These are phyloP conservation scores for Syncephalis plumigaleata DNA, from an alignment of 371 early-diverging fungal species.

Conservation along the genomic window DNA sequence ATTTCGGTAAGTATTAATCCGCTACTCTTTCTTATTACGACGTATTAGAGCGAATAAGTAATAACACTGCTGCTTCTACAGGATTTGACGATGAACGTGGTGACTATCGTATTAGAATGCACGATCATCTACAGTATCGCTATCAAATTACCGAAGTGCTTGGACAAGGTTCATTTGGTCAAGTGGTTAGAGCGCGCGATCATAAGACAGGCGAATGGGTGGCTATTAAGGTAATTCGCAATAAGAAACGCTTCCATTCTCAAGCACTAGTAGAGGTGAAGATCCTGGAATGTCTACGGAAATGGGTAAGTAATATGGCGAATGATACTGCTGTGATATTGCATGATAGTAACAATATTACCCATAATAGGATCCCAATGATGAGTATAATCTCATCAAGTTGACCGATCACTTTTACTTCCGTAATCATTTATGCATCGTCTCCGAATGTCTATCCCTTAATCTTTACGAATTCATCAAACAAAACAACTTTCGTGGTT, in stretches of 20 bases:
- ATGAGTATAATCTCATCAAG: constrained; percentile 60
- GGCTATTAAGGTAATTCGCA: constrained; percentile 92
- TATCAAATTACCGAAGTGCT: constrained; percentile 78
- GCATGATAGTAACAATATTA: neutral
- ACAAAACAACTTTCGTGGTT: constrained; percentile 81
- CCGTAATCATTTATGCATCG: constrained; percentile 89
- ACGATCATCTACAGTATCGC: constrained; percentile 82
- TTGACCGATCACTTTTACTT: constrained; percentile 86
- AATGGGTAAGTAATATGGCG: constrained; percentile 33
- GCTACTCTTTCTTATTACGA: too few relatives aligned
- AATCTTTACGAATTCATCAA: constrained; percentile 97
- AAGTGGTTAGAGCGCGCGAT: constrained; percentile 86
- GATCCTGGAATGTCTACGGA: constrained; percentile 52
- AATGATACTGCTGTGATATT: neutral
- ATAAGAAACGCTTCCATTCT: constrained; percentile 87
- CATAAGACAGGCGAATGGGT: constrained; percentile 72
- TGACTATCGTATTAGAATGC: constrained; percentile 65
- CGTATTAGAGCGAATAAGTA: too few relatives aligned
- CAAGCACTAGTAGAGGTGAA: constrained; percentile 92
- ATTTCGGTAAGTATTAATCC: constrained; percentile 22
- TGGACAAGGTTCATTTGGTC: constrained; percentile 97
- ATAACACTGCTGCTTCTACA: too few relatives aligned
- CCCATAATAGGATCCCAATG: constrained; percentile 60
- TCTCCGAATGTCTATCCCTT: constrained; percentile 83
- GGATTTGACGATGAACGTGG: constrained; percentile 90